These are phyloP conservation scores for Chalciporus chontae DNA, from an alignment of 768 basidiomycete genomes.

Conservation along the genomic window DNA sequence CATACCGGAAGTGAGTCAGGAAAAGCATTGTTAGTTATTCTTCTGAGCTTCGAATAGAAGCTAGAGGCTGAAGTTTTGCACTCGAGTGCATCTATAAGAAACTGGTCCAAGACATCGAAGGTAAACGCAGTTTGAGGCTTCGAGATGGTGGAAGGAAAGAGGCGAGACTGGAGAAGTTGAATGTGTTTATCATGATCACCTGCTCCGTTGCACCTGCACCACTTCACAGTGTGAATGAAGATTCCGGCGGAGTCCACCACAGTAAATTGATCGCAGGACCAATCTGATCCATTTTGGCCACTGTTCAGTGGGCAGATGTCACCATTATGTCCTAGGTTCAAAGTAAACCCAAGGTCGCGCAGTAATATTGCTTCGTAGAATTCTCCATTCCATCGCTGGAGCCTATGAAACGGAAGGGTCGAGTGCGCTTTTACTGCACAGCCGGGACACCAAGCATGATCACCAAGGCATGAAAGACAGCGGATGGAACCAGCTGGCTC, in stretches of 20 bases:
- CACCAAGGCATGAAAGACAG: conserved; percentile 2
- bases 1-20: no score
- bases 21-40: no score
- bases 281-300: no score
- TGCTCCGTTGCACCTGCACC: no score
- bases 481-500: not conserved
- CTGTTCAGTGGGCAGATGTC: conserved; percentile 10
- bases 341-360: conserved; percentile 13
- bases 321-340: conserved; percentile 23
- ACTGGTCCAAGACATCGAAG: conserved; percentile 19
- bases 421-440: not conserved
- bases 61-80: conserved; percentile 2
- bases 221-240: no score
- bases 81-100: conserved; percentile 17
- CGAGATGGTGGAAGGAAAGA: conserved; percentile 12
- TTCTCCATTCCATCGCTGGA: conserved; percentile 21
- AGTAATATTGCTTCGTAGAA: conserved; percentile 13
- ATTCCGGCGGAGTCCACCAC: no score
- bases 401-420: conserved; percentile 12
- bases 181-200: not conserved
- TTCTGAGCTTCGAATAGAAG: no score
- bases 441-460: conserved; percentile 1
- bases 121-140: conserved; percentile 19
- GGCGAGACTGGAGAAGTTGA: conserved; percentile 9
- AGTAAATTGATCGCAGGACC: no score